Evolutionary conservation across 768 basidiomycete species (phyloP).

Genomic region (Boletus tomentosulus): DNA sequence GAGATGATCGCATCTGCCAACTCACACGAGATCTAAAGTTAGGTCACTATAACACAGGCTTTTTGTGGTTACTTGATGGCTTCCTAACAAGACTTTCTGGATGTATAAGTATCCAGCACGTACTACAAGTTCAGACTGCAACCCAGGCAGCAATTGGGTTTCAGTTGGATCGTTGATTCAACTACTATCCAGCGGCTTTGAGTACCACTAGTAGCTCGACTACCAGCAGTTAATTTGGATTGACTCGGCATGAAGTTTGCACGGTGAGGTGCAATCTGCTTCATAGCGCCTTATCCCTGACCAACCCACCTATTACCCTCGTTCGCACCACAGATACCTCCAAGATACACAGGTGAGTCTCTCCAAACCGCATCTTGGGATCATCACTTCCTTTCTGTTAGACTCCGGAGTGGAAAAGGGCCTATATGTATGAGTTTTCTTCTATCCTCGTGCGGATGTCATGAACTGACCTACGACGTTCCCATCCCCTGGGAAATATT

Average conservation of each 20-base stretch:
- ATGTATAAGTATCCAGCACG: too few relatives aligned
- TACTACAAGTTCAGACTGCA: not conserved
- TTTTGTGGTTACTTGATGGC: too few relatives aligned
- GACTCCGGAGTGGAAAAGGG: conserved; percentile 58
- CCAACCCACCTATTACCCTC: too few relatives aligned
- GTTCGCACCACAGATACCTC: conserved; percentile 45
- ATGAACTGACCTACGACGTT: not conserved
- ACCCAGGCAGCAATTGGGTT: not conserved
- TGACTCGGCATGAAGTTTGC: conserved; percentile 53
- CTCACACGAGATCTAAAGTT: too few relatives aligned
- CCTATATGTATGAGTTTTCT: conserved; percentile 20
- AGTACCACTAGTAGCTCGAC: too few relatives aligned
- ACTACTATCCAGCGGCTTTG: not conserved
- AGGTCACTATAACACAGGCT: too few relatives aligned
- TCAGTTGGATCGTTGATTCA: not conserved
- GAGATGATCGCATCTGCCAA: too few relatives aligned
- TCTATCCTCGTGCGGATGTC: not conserved
- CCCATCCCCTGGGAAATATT: not conserved
- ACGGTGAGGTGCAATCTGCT: conserved; percentile 34
- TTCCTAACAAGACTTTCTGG: too few relatives aligned
- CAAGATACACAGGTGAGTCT: conserved; percentile 58
- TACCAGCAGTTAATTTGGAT: not conserved
- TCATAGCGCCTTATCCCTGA: not conserved
- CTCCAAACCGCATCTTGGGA: not conserved
- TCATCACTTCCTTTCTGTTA: conserved; percentile 20